Evolutionary conservation across 371 early-diverging fungal species (phyloP).

Genomic region (Mucor lusitanicus): DNA sequence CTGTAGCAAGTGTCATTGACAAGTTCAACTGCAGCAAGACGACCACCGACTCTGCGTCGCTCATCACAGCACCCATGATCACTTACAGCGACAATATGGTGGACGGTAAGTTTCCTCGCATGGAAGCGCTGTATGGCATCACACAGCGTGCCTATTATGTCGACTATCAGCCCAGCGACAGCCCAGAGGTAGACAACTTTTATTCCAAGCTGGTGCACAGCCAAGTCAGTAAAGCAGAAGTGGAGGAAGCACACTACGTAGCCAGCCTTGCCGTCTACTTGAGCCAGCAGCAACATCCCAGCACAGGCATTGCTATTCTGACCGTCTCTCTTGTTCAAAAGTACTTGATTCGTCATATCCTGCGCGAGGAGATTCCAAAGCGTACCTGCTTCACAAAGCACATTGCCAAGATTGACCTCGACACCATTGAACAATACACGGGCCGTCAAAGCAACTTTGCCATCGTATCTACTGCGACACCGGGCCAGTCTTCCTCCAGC

Average conservation of each 20-base stretch:
- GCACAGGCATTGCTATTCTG: slow-evolving; percentile 21
- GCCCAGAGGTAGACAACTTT: neutral
- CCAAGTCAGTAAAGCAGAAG: slow-evolving; percentile 14
- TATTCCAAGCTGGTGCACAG: neutral
- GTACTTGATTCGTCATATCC: slow-evolving; percentile 14
- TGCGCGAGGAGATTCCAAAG: slow-evolving; percentile 20
- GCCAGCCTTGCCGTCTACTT: slow-evolving; percentile 39
- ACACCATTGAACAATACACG: slow-evolving; percentile 21
- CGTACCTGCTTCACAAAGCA: slow-evolving; percentile 17
- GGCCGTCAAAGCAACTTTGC: slow-evolving; percentile 30
- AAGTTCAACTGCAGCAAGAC: slow-evolving; percentile 17
- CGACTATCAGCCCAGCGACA: slow-evolving; percentile 5
- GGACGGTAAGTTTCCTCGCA: slow-evolving; percentile 5
- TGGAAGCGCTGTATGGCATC: slow-evolving; percentile 23
- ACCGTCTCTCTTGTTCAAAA: slow-evolving; percentile 26
- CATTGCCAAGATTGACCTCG: slow-evolving; percentile 10
- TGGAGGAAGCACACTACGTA: slow-evolving; percentile 36
- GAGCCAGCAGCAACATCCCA: slow-evolving; percentile 30
- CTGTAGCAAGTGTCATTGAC: slow-evolving; percentile 20
- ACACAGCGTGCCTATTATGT: slow-evolving; percentile 30
- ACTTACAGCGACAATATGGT: slow-evolving; percentile 25
- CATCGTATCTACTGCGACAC: slow-evolving; percentile 33
- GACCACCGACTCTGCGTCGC: neutral
- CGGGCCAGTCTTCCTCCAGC: slow-evolving; percentile 5
- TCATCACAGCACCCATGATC: slow-evolving; percentile 24